Evolutionary conservation across 306 rosid genomes (phyloP).

Genomic region (Trifolium dubium): DNA sequence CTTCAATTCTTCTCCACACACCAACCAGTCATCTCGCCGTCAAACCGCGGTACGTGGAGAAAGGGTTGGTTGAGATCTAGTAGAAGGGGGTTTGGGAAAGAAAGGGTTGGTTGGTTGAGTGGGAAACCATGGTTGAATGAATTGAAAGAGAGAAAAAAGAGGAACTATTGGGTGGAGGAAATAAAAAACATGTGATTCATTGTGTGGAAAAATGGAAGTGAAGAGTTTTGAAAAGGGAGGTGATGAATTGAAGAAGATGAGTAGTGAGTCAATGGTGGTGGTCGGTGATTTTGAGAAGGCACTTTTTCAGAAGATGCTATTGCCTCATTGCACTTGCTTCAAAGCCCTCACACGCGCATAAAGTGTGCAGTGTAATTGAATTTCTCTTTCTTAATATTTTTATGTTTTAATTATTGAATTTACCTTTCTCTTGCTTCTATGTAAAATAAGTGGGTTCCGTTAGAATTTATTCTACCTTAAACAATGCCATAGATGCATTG

Average conservation of each 20-base stretch:
- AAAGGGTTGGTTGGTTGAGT: conserved; percentile 51
- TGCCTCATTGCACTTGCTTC: no score
- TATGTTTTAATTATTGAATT: no score
- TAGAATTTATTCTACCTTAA: no score
- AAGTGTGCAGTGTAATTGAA: no score
- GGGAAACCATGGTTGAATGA: conserved; percentile 58
- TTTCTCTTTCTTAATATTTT: no score
- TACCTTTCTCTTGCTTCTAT: no score
- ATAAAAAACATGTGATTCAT: neutral
- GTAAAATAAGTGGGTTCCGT: no score
- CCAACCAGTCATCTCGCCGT: no score
- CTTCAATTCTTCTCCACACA: no score
- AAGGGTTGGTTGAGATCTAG: conserved; percentile 39
- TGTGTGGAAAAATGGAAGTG: neutral
- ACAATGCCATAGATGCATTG: no score
- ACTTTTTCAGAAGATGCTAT: conserved; percentile 2
- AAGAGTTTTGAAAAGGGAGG: neutral
- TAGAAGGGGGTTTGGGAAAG: conserved; percentile 43
- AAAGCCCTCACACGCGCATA: no score
- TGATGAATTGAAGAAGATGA: neutral
- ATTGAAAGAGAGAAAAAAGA: neutral
- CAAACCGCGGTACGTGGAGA: no score
- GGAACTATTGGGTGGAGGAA: neutral
- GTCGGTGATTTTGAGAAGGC: neutral
- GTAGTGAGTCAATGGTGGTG: conserved; percentile 1